These are phyloP conservation scores for Nemania abortiva DNA, from an alignment of 2,329 filamentous ascomycete genomes.

Conservation along the genomic window DNA sequence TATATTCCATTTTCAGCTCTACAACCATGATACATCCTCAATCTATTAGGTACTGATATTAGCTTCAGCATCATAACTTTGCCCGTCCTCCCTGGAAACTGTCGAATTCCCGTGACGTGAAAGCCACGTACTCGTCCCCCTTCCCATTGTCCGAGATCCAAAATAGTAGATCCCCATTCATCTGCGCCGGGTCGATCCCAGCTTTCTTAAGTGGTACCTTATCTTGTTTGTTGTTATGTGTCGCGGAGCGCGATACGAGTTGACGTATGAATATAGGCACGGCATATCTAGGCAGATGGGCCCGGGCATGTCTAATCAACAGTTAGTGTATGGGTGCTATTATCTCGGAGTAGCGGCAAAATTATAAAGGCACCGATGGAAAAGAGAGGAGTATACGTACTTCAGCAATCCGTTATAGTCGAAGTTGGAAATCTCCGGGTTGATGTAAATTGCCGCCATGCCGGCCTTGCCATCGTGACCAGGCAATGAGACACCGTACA, in stretches of 20 bases:
- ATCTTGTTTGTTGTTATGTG: constrained; percentile 85
- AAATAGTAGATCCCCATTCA: constrained; percentile 58
- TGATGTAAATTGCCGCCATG: constrained; percentile 70
- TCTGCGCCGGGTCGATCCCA: constrained; percentile 70
- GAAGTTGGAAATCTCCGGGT: constrained; percentile 60
- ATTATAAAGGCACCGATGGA: background rate
- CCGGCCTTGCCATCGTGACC: constrained; percentile 77
- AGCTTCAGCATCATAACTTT: constrained; percentile 54
- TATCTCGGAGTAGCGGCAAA: background rate
- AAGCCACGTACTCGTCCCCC: constrained; percentile 68
- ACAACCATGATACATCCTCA: background rate
- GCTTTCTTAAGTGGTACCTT: constrained; percentile 77
- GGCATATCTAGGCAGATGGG: constrained; percentile 76
- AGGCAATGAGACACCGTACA: constrained; percentile 75
- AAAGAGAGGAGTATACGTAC: constrained; percentile 50
- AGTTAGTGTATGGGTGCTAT: background rate
- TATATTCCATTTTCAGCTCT: background rate
- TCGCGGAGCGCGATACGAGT: constrained; percentile 68
- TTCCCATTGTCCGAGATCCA: constrained; percentile 71
- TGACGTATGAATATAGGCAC: constrained; percentile 80
- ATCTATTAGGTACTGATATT: background rate
- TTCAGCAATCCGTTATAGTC: constrained; percentile 70
- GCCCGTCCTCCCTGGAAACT: constrained; percentile 58
- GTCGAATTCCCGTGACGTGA: constrained; percentile 70
- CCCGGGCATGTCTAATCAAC: constrained; percentile 61